These are phyloP conservation scores for Trematosphaeria pertusa DNA, from an alignment of 2,329 filamentous ascomycete species.

Conservation along the genomic window DNA sequence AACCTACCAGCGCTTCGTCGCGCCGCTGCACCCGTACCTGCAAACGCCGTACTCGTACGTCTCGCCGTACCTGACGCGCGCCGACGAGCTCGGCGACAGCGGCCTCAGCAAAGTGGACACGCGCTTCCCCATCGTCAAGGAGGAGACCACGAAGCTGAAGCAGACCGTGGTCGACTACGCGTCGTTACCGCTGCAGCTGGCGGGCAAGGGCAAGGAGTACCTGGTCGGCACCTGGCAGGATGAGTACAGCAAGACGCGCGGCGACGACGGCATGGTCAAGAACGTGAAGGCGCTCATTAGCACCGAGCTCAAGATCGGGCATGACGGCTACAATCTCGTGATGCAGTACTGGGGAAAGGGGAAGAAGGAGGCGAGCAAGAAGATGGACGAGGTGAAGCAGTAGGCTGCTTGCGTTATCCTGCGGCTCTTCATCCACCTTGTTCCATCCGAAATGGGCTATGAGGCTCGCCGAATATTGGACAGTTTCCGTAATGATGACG, in stretches of 20 bases:
- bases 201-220: slow-evolving; percentile 42
- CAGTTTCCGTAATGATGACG: neutral
- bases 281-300: slow-evolving; percentile 45
- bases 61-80: slow-evolving; percentile 82
- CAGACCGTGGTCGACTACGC: slow-evolving; percentile 33
- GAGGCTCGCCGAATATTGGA: neutral
- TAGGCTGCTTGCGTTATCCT: slow-evolving; percentile 17
- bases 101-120: slow-evolving; percentile 46
- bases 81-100: slow-evolving; percentile 63
- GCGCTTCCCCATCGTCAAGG: slow-evolving; percentile 54
- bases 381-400: slow-evolving; percentile 45
- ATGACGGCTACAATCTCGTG: slow-evolving; percentile 41
- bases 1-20: slow-evolving; percentile 77
- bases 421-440: no score
- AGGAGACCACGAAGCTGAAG: slow-evolving; percentile 55
- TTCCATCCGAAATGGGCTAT: neutral
- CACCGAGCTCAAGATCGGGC: slow-evolving; percentile 49
- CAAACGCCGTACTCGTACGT: slow-evolving; percentile 81
- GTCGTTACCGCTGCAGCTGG: slow-evolving; percentile 35
- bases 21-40: slow-evolving; percentile 80
- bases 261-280: slow-evolving; percentile 44
- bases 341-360: slow-evolving; percentile 41
- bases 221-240: slow-evolving; percentile 46
- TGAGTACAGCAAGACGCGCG: slow-evolving; percentile 49
- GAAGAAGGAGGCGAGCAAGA: slow-evolving; percentile 42